phyloP scores from a whole-genome alignment of 2,329 filamentous ascomycete genomes.

The Xylaria sp. region DNA sequence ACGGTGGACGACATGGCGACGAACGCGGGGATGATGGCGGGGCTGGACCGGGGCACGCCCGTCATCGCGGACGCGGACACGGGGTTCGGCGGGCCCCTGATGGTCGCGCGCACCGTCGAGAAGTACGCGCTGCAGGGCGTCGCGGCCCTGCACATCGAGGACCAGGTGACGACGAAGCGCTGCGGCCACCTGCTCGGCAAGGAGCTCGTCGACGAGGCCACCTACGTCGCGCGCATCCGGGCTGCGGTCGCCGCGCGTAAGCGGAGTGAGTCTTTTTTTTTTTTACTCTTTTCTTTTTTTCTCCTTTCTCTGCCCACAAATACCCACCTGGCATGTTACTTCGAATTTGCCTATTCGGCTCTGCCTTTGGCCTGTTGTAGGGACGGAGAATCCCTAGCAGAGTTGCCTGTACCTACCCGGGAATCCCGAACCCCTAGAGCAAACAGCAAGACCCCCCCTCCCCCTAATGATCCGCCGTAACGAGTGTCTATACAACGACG shows the following conservation, averaged over 20 bases:
- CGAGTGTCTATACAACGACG: no score
- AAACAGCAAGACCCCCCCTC: no score
- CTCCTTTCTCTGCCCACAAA: no score
- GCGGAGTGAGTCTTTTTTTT: no score
- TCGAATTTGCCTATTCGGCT: no score
- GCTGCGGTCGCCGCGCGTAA: slow-evolving; percentile 39
- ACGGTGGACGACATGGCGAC: slow-evolving; percentile 64
- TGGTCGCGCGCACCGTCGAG: slow-evolving; percentile 52
- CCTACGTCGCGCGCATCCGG: slow-evolving; percentile 36
- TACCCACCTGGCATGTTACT: no score
- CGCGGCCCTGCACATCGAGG: slow-evolving; percentile 39
- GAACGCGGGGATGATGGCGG: slow-evolving; percentile 68
- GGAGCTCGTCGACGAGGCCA: slow-evolving; percentile 36
- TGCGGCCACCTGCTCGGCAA: slow-evolving; percentile 45
- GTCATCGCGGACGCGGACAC: slow-evolving; percentile 66
- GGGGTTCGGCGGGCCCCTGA: slow-evolving; percentile 56
- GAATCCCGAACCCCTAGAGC: no score
- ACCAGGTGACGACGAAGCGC: slow-evolving; percentile 42
- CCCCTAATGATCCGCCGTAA: no score
- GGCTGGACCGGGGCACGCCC: slow-evolving; percentile 56
- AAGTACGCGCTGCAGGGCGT: slow-evolving; percentile 36
- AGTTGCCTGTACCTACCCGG: no score
- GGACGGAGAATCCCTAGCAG: no score
- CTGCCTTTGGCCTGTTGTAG: no score
- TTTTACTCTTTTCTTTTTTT: no score